Percentiles rank a stretch among this genome's conserved stretches.
Conservation (phyloP, 345 rosid species). For the Pistacia integerrima region DNA sequence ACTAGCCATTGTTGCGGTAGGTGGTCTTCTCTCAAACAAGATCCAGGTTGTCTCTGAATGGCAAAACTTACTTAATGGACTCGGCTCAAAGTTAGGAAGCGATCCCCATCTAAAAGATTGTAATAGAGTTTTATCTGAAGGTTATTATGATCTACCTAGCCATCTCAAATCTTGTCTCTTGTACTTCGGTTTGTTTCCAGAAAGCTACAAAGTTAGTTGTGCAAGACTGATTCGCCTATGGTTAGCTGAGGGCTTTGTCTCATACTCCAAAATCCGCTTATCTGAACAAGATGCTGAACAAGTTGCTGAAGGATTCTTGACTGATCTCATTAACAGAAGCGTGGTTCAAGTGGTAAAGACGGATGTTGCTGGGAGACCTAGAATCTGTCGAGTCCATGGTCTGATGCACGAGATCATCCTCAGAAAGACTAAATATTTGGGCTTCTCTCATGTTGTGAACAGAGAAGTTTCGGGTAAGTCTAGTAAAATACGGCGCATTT, state of each 20-base stretch:
- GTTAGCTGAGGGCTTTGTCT: conserved; percentile 30
- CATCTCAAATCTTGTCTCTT: conserved; percentile 23
- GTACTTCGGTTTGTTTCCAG: conserved; percentile 30
- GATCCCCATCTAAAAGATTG: not conserved
- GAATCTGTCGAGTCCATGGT: conserved; percentile 19
- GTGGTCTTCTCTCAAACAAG: conserved; percentile 15
- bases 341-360: conserved; percentile 10
- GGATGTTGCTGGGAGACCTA: conserved; percentile 14
- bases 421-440: conserved; percentile 8
- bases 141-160: conserved; percentile 25
- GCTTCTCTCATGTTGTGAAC: not conserved
- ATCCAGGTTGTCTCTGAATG: conserved; percentile 1
- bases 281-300: conserved; percentile 13
- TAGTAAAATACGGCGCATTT: conserved; percentile 15
- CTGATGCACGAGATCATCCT: conserved; percentile 20
- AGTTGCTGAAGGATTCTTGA: conserved; percentile 15
- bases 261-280: not conserved
- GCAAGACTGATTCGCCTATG: conserved; percentile 17
- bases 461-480: not conserved
- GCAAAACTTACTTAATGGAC: not conserved
- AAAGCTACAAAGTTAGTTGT: conserved; percentile 10
- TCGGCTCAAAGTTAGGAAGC: conserved; percentile 5
- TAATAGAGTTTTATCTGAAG: conserved; percentile 1
- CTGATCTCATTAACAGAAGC: conserved; percentile 19
- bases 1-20: conserved; percentile 23